These are phyloP conservation scores for Seiridium cupressi DNA, from an alignment of 2,329 filamentous ascomycete species.

Conservation along the genomic window DNA sequence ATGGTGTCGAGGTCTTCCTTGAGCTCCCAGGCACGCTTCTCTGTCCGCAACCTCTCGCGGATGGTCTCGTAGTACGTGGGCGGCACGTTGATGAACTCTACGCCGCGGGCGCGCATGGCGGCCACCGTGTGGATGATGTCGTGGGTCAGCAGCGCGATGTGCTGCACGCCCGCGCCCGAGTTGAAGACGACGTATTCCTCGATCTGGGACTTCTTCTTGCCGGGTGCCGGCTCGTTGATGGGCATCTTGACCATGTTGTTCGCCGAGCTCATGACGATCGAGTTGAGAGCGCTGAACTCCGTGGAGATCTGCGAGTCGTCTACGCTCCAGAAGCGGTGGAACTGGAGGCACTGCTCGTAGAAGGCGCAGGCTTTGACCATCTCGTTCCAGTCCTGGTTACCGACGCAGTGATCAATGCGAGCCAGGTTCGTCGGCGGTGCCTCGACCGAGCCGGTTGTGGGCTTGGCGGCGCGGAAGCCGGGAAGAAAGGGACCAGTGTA, in stretches of 20 bases:
- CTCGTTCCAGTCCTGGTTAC: constrained; percentile 93
- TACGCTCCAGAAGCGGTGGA: constrained; percentile 97
- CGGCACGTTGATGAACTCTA: constrained; percentile 91
- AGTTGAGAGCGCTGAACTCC: constrained; percentile 85
- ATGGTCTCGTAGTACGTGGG: constrained; percentile 82
- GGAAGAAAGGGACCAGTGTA: constrained; percentile 82
- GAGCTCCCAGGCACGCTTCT: constrained; percentile 60
- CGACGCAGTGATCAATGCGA: constrained; percentile 93
- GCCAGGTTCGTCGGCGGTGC: constrained; percentile 67
- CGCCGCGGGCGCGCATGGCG: constrained; percentile 78
- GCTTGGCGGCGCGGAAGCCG: constrained; percentile 64
- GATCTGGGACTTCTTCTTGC: constrained; percentile 91
- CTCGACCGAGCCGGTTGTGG: constrained; percentile 32
- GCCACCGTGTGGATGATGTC: constrained; percentile 78
- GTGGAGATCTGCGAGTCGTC: constrained; percentile 92
- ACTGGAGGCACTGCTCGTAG: constrained; percentile 86
- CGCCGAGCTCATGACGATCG: constrained; percentile 84
- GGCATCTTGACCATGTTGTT: constrained; percentile 95
- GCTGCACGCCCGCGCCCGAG: constrained; percentile 85
- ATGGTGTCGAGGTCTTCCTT: constrained; percentile 79
- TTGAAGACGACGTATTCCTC: constrained; percentile 93
- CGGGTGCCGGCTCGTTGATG: constrained; percentile 91
- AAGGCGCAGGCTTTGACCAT: constrained; percentile 68
- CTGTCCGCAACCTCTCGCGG: constrained; percentile 67
- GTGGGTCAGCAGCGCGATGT: constrained; percentile 81